Evolutionary conservation across 2,329 filamentous ascomycete species (phyloP).

Genomic region (Achaetomium macrosporum): DNA sequence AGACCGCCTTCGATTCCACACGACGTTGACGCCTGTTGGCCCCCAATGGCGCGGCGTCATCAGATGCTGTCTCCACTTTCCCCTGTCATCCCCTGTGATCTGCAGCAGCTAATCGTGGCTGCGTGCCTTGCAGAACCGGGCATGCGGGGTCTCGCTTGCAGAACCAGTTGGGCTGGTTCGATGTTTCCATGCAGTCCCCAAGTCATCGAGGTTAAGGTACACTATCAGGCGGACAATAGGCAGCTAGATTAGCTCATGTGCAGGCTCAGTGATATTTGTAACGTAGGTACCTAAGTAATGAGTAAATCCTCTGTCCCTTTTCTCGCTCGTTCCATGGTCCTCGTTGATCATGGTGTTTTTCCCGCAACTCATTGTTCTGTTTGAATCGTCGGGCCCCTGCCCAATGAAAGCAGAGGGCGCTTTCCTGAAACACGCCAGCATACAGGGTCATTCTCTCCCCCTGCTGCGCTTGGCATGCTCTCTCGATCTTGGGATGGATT

Average conservation of each 20-base stretch:
- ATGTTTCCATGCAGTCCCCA: not conserved
- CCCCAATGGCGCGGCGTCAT: conserved; percentile 1
- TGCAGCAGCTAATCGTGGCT: conserved; percentile 14
- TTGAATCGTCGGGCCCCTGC: not conserved
- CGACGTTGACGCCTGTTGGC: not conserved
- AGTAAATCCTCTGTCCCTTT: too few relatives aligned
- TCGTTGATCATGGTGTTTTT: not conserved
- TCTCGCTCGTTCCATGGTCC: too few relatives aligned
- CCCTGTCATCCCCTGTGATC: conserved; percentile 3
- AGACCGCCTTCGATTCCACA: conserved; percentile 3
- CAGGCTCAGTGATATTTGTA: too few relatives aligned
- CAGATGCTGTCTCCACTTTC: not conserved
- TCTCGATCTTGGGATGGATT: not conserved
- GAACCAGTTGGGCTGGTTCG: not conserved
- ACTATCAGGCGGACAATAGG: too few relatives aligned
- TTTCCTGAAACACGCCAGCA: conserved; percentile 15
- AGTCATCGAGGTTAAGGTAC: not conserved
- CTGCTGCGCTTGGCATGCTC: not conserved
- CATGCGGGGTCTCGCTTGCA: not conserved
- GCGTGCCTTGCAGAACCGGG: conserved; percentile 21
- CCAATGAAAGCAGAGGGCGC: conserved; percentile 4
- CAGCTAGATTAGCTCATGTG: too few relatives aligned
- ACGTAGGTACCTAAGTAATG: too few relatives aligned
- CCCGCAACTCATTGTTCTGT: not conserved
- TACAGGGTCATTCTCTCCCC: too few relatives aligned